These are phyloP conservation scores for Boletus patriciae DNA, from an alignment of 768 basidiomycete species.

Conservation along the genomic window DNA sequence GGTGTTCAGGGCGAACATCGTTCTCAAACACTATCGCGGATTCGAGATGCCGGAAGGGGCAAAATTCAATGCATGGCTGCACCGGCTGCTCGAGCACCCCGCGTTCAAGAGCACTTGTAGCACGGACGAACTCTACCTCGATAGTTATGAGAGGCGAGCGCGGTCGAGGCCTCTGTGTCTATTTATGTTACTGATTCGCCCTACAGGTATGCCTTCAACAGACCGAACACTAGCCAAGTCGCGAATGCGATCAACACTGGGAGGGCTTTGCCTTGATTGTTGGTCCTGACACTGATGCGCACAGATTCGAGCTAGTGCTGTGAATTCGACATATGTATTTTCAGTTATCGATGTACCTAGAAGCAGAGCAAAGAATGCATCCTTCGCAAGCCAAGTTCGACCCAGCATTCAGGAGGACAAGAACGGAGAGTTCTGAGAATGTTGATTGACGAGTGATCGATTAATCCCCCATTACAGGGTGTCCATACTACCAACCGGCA, in stretches of 20 bases:
- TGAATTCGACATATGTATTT: background rate
- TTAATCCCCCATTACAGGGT: no score
- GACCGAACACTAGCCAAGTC: constrained; percentile 75
- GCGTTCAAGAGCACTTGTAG: constrained; percentile 69
- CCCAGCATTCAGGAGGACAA: no score
- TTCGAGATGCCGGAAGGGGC: constrained; percentile 54
- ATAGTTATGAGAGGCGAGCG: constrained; percentile 67
- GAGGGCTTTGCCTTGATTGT: constrained; percentile 54
- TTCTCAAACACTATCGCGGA: constrained; percentile 65
- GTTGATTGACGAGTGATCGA: no score
- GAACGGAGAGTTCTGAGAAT: no score
- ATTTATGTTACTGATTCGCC: background rate
- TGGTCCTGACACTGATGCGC: no score
- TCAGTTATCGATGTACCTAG: background rate
- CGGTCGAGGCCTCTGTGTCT: background rate
- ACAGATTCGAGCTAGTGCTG: no score
- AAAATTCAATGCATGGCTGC: constrained; percentile 54
- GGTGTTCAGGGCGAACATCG: constrained; percentile 65
- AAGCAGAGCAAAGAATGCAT: background rate
- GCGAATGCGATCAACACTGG: constrained; percentile 75
- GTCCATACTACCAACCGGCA: no score
- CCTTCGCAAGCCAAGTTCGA: no score
- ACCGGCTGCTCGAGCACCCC: constrained; percentile 56
- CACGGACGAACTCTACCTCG: constrained; percentile 62
- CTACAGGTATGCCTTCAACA: constrained; percentile 69